Conservation (phyloP, 1,139 yeast species). For the Saccharomycopsis hybrid region DNA sequence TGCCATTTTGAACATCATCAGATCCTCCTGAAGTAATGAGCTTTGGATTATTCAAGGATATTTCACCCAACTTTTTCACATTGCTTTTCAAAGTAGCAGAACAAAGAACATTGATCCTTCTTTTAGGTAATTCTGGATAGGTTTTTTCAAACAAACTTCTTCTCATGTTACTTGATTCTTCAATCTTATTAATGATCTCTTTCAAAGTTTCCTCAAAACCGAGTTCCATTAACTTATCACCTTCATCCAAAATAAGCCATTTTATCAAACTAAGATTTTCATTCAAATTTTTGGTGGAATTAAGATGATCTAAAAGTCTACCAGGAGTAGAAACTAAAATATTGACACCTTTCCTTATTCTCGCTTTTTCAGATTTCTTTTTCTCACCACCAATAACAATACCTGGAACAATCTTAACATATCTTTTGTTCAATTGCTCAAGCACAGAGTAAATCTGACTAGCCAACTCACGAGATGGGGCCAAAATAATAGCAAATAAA, state of each 20-base stretch:
- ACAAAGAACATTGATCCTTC: constrained; percentile 75
- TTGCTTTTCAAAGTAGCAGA: constrained; percentile 88
- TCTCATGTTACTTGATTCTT: constrained; percentile 37
- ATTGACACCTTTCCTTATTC: constrained; percentile 84
- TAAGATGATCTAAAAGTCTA: constrained; percentile 84
- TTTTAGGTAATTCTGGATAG: constrained; percentile 56
- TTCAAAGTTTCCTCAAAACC: constrained; percentile 93
- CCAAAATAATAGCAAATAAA: constrained; percentile 75
- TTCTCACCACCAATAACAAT: constrained; percentile 93
- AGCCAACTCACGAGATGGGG: constrained; percentile 94
- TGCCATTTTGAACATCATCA: neutral
- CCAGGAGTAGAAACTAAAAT: constrained; percentile 91
- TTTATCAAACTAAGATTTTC: constrained; percentile 39
- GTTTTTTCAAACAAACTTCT: constrained; percentile 23
- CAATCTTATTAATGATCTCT: constrained; percentile 56
- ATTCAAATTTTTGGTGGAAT: constrained; percentile 71
- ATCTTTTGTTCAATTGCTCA: constrained; percentile 61
- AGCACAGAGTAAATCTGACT: constrained; percentile 83
- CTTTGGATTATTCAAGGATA: constrained; percentile 65
- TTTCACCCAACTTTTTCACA: constrained; percentile 74
- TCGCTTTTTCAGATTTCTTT: constrained; percentile 86
- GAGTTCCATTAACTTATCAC: constrained; percentile 87
- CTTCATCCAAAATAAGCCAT: constrained; percentile 88
- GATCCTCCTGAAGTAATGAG: constrained; percentile 41
- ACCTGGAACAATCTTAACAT: constrained; percentile 85